Conservation (phyloP, 768 basidiomycete genomes). For the Termitomyces sp. region DNA sequence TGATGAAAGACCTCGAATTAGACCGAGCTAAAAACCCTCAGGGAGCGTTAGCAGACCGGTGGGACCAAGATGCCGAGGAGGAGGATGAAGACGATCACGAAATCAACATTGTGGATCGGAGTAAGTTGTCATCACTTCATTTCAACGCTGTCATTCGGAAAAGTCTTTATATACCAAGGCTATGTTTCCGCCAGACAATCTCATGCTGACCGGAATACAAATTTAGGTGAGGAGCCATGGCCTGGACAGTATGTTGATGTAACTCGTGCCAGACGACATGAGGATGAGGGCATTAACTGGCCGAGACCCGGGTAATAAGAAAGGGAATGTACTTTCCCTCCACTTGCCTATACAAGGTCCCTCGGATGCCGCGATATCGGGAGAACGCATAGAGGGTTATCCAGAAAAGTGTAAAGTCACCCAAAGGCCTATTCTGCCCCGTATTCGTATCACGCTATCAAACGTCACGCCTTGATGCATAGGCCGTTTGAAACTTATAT, state of each 20-base stretch:
- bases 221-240: constrained; percentile 60
- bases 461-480: constrained; percentile 10
- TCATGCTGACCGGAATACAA: constrained; percentile 10
- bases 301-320: constrained; percentile 53
- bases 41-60: constrained; percentile 49
- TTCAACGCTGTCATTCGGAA: neutral
- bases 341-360: neutral
- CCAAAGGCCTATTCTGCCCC: constrained; percentile 10
- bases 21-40: constrained; percentile 64
- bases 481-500: neutral
- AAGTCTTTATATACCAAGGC: constrained; percentile 1
- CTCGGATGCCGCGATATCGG: constrained; percentile 1
- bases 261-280: constrained; percentile 50
- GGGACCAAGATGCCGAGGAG: constrained; percentile 56
- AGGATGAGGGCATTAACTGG: constrained; percentile 61
- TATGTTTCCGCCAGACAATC: constrained; percentile 5
- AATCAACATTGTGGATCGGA: constrained; percentile 64
- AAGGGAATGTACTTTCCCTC: constrained; percentile 3
- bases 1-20: constrained; percentile 77
- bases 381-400: constrained; percentile 1
- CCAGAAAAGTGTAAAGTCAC: constrained; percentile 8
- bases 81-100: constrained; percentile 48
- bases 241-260: constrained; percentile 76
- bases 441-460: constrained; percentile 3
- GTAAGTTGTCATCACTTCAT: constrained; percentile 37